Conservation (phyloP, 306 rosid genomes). For the Prunus padus region DNA sequence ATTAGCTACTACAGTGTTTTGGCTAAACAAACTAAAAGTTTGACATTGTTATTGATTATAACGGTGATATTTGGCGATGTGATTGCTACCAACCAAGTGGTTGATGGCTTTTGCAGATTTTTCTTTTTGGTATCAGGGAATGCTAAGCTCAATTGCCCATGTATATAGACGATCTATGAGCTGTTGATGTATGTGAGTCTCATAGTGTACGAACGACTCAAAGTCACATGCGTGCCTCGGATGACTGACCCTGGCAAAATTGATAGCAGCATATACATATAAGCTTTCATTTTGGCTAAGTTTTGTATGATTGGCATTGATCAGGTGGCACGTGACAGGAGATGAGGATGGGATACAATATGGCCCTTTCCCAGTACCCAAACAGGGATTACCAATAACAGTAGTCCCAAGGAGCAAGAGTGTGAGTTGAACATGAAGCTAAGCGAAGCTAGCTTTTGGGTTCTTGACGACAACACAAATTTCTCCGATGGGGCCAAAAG, state of each 20-base stretch:
- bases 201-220: too few relatives aligned
- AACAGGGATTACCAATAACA: slow-evolving; percentile 72
- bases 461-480: slow-evolving; percentile 28
- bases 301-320: slow-evolving; percentile 6
- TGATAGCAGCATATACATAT: background rate
- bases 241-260: too few relatives aligned
- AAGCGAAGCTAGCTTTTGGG: slow-evolving; percentile 2
- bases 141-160: too few relatives aligned
- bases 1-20: background rate
- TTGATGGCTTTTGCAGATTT: too few relatives aligned
- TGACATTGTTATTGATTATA: background rate
- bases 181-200: too few relatives aligned
- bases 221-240: too few relatives aligned
- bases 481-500: slow-evolving; percentile 33
- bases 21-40: background rate
- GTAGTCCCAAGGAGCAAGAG: slow-evolving; percentile 45
- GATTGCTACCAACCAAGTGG: background rate
- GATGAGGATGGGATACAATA: slow-evolving; percentile 73
- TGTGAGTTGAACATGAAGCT: slow-evolving; percentile 18
- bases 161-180: too few relatives aligned
- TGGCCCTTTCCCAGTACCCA: slow-evolving; percentile 92
- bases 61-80: background rate
- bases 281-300: background rate
- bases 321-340: slow-evolving; percentile 72
- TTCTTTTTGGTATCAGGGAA: too few relatives aligned